Conservation (phyloP, 805 yeast species). For the Metschnikowia proteae region DNA sequence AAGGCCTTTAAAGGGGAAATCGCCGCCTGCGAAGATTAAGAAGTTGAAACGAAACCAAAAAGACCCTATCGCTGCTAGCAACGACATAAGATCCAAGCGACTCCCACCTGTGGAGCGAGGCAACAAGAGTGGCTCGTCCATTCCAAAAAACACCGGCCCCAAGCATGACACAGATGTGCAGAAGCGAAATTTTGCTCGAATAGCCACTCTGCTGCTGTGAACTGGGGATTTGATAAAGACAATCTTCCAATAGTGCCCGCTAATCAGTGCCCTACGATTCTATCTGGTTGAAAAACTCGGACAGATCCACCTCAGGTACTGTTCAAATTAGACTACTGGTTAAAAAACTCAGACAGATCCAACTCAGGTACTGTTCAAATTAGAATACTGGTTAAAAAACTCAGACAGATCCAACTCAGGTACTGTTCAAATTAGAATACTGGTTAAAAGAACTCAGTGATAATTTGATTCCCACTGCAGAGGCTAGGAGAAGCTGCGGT, state of each 20-base stretch:
- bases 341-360: constrained; percentile 1
- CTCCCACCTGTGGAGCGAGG: constrained; percentile 25
- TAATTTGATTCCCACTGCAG: neutral
- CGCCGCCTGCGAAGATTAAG: constrained; percentile 19
- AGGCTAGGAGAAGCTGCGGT: constrained; percentile 3
- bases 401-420: neutral
- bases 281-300: neutral
- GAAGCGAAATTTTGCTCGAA: constrained; percentile 29
- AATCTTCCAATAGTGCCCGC: neutral
- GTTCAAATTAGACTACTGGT: no score
- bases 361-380: neutral
- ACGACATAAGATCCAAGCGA: constrained; percentile 30
- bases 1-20: neutral
- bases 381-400: neutral
- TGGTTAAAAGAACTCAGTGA: neutral
- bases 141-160: constrained; percentile 40
- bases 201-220: constrained; percentile 29
- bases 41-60: constrained; percentile 13
- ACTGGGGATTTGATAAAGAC: constrained; percentile 14
- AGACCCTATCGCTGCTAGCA: constrained; percentile 25
- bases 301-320: neutral
- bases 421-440: neutral
- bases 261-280: neutral
- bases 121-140: constrained; percentile 38
- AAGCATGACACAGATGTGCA: constrained; percentile 28